A percentile compares a stretch with the other conserved stretches of the same genome.
These are phyloP conservation scores for Wickerhamomyces bisporus DNA, from an alignment of 805 yeast species.

Conservation along the genomic window DNA sequence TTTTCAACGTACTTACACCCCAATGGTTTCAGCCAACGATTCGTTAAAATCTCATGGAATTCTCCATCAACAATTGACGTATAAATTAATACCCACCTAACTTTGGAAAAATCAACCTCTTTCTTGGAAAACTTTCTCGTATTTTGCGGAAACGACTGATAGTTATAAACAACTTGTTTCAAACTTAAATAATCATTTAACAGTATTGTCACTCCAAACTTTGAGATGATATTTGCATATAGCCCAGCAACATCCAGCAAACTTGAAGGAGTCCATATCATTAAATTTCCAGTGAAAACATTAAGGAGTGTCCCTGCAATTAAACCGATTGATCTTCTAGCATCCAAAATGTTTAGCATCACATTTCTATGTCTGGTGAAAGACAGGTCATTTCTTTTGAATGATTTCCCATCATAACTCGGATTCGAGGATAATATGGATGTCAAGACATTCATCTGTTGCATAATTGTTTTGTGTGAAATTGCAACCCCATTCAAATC, in stretches of 20 bases:
- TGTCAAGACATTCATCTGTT: slow-evolving; percentile 77
- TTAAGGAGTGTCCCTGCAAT: slow-evolving; percentile 77
- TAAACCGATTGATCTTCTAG: slow-evolving; percentile 79
- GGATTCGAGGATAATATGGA: slow-evolving; percentile 65
- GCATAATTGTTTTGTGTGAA: slow-evolving; percentile 81
- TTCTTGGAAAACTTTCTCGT: slow-evolving; percentile 77
- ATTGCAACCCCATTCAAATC: slow-evolving; percentile 90
- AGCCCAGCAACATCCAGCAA: slow-evolving; percentile 78
- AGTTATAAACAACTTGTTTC: slow-evolving; percentile 87
- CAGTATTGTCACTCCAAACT: slow-evolving; percentile 63
- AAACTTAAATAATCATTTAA: slow-evolving; percentile 84
- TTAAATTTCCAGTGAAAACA: slow-evolving; percentile 76
- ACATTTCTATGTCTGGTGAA: slow-evolving; percentile 45
- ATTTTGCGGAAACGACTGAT: slow-evolving; percentile 81
- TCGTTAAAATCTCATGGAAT: slow-evolving; percentile 80
- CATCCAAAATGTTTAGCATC: slow-evolving; percentile 60
- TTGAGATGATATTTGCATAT: slow-evolving; percentile 75
- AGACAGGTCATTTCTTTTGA: slow-evolving; percentile 49
- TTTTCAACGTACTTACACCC: slow-evolving; percentile 75
- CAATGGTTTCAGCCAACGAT: slow-evolving; percentile 84
- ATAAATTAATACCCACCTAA: slow-evolving; percentile 86
- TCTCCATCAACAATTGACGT: slow-evolving; percentile 90
- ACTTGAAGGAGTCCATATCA: slow-evolving; percentile 73
- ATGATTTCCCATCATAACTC: slow-evolving; percentile 36
- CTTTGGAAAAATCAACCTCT: slow-evolving; percentile 66